Conservation (phyloP, 2,329 filamentous ascomycete species). For the Ustilaginoidea virens region DNA sequence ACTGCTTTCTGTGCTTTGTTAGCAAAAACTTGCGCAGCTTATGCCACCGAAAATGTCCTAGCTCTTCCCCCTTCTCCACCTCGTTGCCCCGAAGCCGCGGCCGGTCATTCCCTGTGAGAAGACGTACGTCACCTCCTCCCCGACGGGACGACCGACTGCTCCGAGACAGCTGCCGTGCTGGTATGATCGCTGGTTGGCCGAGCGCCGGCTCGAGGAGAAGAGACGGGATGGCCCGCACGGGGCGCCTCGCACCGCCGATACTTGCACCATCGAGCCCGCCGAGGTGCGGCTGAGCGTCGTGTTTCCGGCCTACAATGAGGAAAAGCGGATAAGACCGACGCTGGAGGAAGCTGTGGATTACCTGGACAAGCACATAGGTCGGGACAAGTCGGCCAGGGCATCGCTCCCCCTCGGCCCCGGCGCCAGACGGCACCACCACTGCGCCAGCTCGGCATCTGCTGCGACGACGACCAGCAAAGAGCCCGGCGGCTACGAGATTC, state of each 20-base stretch:
- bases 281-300: conserved; percentile 83
- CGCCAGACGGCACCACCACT: conserved; percentile 19
- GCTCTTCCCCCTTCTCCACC: conserved; percentile 51
- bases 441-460: conserved; percentile 5
- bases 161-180: conserved; percentile 60
- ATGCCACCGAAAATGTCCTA: conserved; percentile 9
- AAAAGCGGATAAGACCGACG: conserved; percentile 67
- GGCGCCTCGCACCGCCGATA: conserved; percentile 26
- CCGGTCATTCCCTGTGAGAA: conserved; percentile 64
- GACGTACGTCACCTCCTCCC: conserved; percentile 61
- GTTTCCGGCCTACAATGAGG: conserved; percentile 91
- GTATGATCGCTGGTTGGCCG: conserved; percentile 60
- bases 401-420: conserved; percentile 11
- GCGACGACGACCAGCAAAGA: conserved; percentile 1
- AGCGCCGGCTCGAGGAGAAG: conserved; percentile 35
- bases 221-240: conserved; percentile 16
- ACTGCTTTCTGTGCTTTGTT: too few species aligned
- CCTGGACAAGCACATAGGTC: conserved; percentile 62
- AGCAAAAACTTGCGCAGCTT: too few species aligned
- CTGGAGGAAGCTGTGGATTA: conserved; percentile 83
- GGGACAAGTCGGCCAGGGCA: conserved; percentile 15
- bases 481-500: conserved; percentile 67
- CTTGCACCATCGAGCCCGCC: conserved; percentile 52
- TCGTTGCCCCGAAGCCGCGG: conserved; percentile 71
- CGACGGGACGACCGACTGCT: conserved; percentile 27